Conservation (phyloP, 805 yeast genomes). For the Isabelozyma rhagii region DNA sequence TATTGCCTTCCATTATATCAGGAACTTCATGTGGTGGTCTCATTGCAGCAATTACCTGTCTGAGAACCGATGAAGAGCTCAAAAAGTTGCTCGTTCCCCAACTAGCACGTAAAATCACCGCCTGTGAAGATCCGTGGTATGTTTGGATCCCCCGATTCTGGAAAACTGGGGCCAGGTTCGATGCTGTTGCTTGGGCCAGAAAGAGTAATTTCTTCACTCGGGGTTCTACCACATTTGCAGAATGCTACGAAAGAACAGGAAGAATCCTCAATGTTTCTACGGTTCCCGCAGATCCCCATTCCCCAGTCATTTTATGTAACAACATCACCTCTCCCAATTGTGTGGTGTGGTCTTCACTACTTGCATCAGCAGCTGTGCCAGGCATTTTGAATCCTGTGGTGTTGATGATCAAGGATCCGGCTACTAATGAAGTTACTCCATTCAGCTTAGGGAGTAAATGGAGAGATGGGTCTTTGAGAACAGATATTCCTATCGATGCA, state of each 20-base stretch:
- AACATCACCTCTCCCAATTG: conserved; percentile 76
- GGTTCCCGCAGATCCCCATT: conserved; percentile 78
- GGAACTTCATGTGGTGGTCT: conserved; percentile 85
- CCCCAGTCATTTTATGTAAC: conserved; percentile 77
- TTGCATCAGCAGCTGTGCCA: conserved; percentile 82
- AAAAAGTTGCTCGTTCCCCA: conserved; percentile 53
- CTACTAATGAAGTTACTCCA: conserved; percentile 48
- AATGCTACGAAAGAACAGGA: conserved; percentile 67
- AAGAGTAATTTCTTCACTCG: conserved; percentile 66
- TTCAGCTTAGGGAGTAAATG: conserved; percentile 73
- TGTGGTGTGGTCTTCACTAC: conserved; percentile 73
- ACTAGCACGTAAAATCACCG: conserved; percentile 61
- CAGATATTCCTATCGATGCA: conserved; percentile 75
- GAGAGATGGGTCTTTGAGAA: conserved; percentile 76
- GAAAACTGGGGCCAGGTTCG: conserved; percentile 77
- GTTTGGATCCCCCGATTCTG: conserved; percentile 65
- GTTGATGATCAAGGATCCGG: conserved; percentile 59
- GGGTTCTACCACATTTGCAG: conserved; percentile 71
- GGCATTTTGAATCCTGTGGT: conserved; percentile 80
- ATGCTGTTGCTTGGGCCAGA: conserved; percentile 70
- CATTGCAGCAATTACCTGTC: conserved; percentile 68
- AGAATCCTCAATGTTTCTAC: conserved; percentile 69
- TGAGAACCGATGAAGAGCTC: conserved; percentile 68
- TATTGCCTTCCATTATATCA: conserved; percentile 64
- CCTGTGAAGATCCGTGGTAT: conserved; percentile 62